Base-by-base conservation (phyloP, 257 asterid genomes). In the Nicotiana undulata region DNA sequence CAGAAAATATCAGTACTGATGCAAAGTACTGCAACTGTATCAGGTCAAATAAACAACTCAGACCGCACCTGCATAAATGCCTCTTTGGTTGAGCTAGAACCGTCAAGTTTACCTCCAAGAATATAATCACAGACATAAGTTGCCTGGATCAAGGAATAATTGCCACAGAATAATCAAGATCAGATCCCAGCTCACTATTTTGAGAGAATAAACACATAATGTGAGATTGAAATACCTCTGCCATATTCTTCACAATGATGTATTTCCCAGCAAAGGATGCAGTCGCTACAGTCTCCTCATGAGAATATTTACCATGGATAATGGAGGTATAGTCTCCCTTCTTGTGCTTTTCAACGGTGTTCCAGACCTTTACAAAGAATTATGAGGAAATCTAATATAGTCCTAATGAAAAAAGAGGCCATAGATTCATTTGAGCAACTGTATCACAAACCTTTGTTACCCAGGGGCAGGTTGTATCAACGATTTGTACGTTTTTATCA, bases 391-490 rank as follows among this genome's bases (percentile, higher is more conserved):
- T 3, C 17, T 51, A 49, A 16, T 12, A 79, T 79, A 56, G 63
- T 77, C 20, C 32, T 0, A 32, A 37, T 17, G 60, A 78, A 51
- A 58, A 37, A 13, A 59, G 53, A 60, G 70, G 51, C 81, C 53
- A 32, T 20, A 16, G 0, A 20, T 77, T 17, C 56, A 79, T 79
- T 46, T 63, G 28, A 16, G 82, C 13, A 63, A 29, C 55, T 28
- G 0, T 26, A 79, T 28, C 58, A 40, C 78, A 52, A 89, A 96
- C 98, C 98, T 96, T 94, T 31, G 96, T 88, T 77, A 94, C 99
- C 99, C 99, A 96, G 20, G 98, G 99, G 92, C 98, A 96, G 82
- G 99, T 96, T 70, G 99, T 94, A 87, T 96, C 99, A 76, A 96
- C 95, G 83, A 96, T 92, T 86, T 96, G 98, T 68, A 94, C 98